Evolutionary conservation across 1,284 basidiomycete genomes (phyloP).

Genomic region (Apiotrichum montevideense): DNA sequence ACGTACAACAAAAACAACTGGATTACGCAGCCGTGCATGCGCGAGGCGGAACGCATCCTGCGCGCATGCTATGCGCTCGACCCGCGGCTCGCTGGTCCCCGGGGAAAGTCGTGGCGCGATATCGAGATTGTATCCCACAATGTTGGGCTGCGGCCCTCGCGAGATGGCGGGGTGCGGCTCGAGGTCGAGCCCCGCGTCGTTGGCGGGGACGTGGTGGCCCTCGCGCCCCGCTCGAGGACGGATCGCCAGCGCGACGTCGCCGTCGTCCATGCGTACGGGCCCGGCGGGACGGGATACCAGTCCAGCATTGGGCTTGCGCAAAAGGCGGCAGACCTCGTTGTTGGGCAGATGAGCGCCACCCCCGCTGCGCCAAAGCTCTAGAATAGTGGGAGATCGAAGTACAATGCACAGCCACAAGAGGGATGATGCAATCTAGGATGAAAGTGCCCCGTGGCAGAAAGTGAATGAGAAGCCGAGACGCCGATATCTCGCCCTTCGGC

Average conservation of each 20-base stretch:
- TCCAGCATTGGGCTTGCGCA: conserved; percentile 36
- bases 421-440: too few species aligned
- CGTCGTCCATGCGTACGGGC: conserved; percentile 64
- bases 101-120: conserved; percentile 31
- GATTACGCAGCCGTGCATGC: conserved; percentile 27
- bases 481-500: too few species aligned
- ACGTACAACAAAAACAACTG: conserved; percentile 35
- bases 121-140: conserved; percentile 55
- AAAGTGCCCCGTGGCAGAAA: too few species aligned
- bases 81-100: conserved; percentile 33
- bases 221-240: conserved; percentile 37
- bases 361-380: conserved; percentile 9
- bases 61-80: conserved; percentile 37
- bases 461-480: too few species aligned
- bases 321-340: conserved; percentile 33
- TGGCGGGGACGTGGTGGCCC: conserved; percentile 42
- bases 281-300: conserved; percentile 44
- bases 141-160: conserved; percentile 62
- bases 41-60: conserved; percentile 35
- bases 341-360: conserved; percentile 3
- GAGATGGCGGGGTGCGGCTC: conserved; percentile 61
- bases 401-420: too few species aligned
- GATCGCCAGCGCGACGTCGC: conserved; percentile 48
- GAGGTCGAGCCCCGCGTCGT: conserved; percentile 55
- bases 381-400: not conserved